Evolutionary conservation across 352 stramenopile species (phyloP).

Genomic region (Phytopythium vexans): DNA sequence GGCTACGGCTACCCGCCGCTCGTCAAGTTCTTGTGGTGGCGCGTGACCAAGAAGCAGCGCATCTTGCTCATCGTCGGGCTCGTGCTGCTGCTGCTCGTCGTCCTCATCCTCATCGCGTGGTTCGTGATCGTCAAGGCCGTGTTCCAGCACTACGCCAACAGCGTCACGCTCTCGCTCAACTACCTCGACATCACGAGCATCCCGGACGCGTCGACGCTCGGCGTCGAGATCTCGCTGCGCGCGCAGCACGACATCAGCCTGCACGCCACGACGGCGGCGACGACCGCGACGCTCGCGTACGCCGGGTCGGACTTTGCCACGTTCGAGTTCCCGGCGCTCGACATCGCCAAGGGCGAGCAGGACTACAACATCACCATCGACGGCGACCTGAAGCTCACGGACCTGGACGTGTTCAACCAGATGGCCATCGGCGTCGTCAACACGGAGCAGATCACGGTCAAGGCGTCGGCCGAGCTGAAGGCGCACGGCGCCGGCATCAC

Average conservation of each 20-base stretch:
- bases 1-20: constrained; percentile 18
- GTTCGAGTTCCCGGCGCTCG: constrained; percentile 45
- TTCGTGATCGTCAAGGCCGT: constrained; percentile 50
- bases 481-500: constrained; percentile 45
- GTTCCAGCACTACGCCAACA: constrained; percentile 61
- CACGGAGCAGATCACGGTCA: constrained; percentile 30
- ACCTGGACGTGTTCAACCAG: constrained; percentile 37
- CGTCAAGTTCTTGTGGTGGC: constrained; percentile 53
- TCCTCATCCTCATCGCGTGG: constrained; percentile 64
- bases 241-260: constrained; percentile 43
- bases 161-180: constrained; percentile 55
- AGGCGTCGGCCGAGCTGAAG: constrained; percentile 31
- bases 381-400: constrained; percentile 25
- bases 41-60: constrained; percentile 49
- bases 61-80: constrained; percentile 34
- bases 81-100: constrained; percentile 32
- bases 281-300: constrained; percentile 43
- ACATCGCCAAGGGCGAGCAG: constrained; percentile 40
- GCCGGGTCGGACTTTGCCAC: constrained; percentile 37
- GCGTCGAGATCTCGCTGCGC: constrained; percentile 53
- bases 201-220: constrained; percentile 26
- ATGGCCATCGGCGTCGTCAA: constrained; percentile 41
- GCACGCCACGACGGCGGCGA: constrained; percentile 43
- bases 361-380: constrained; percentile 55
- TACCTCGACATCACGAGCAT: constrained; percentile 61